phyloP scores from a whole-genome alignment of 306 rosid species.

The Malus fusca region DNA sequence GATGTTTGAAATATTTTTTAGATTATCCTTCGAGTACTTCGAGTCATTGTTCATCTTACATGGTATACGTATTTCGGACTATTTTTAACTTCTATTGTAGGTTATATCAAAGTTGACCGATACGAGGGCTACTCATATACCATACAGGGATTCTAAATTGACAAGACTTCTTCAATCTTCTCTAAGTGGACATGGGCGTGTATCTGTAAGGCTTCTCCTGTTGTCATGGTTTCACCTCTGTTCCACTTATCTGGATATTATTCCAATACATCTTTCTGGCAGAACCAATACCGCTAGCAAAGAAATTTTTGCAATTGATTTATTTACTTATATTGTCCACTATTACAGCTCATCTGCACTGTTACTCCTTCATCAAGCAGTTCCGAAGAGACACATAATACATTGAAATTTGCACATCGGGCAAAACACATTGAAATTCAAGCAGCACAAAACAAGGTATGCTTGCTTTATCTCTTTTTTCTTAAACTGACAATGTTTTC shows the following conservation, averaged over 20 bases:
- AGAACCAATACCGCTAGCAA: conserved; percentile 2
- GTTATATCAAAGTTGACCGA: conserved; percentile 97
- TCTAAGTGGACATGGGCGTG: conserved; percentile 95
- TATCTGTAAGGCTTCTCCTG: conserved; percentile 69
- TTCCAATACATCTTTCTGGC: neutral
- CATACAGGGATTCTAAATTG: conserved; percentile 93
- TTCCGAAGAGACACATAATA: conserved; percentile 92
- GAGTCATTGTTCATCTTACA: neutral
- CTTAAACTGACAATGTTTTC: neutral
- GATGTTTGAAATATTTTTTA: conserved; percentile 1
- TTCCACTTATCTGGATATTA: conserved; percentile 13
- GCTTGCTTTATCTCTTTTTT: neutral
- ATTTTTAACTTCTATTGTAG: conserved; percentile 36
- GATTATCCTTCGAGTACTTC: neutral
- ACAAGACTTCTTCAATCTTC: conserved; percentile 95
- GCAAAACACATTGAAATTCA: conserved; percentile 94
- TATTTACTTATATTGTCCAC: conserved; percentile 14
- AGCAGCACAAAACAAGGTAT: conserved; percentile 90
- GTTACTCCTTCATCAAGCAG: conserved; percentile 98
- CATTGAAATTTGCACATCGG: conserved; percentile 95
- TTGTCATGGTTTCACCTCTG: conserved; percentile 8
- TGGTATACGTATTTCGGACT: conserved; percentile 10
- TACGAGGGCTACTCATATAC: conserved; percentile 78
- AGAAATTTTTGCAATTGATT: conserved; percentile 15
- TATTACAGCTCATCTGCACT: conserved; percentile 87